Conservation (phyloP, 768 basidiomycete genomes). For the Psilocybe cubensis region DNA sequence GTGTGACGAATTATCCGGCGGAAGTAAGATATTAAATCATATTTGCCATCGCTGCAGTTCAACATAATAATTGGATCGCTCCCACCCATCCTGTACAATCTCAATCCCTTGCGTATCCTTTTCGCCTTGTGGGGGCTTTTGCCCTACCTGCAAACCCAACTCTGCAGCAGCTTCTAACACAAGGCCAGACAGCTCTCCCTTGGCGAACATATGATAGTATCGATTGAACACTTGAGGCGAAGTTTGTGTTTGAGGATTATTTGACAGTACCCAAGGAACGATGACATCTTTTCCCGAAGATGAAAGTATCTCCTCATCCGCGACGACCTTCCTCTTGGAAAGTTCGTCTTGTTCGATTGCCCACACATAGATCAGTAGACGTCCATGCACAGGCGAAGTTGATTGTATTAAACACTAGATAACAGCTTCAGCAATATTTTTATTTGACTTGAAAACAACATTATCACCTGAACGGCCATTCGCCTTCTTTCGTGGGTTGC, state of each 20-base stretch:
- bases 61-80: constrained; percentile 87
- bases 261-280: constrained; percentile 83
- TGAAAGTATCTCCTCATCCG: constrained; percentile 23
- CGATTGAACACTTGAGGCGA: constrained; percentile 68
- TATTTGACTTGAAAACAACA: neutral
- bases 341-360: constrained; percentile 89
- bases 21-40: constrained; percentile 2
- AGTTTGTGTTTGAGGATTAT: constrained; percentile 15
- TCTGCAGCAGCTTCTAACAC: constrained; percentile 63
- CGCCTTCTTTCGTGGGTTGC: constrained; percentile 77
- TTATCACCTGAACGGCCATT: constrained; percentile 70
- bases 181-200: constrained; percentile 73
- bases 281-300: constrained; percentile 76
- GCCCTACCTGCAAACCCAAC: constrained; percentile 57
- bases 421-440: neutral
- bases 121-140: constrained; percentile 17
- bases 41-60: constrained; percentile 69
- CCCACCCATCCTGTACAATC: constrained; percentile 79
- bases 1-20: constrained; percentile 2
- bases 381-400: constrained; percentile 71
- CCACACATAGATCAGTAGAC: constrained; percentile 95
- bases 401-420: constrained; percentile 62
- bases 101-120: constrained; percentile 53
- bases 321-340: constrained; percentile 73
- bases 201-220: constrained; percentile 95